Evolutionary conservation across 2,329 filamentous ascomycete genomes (phyloP), one percentile per base, ranked within the genome.

Genomic region (Penicillium hesseltinei): DNA sequence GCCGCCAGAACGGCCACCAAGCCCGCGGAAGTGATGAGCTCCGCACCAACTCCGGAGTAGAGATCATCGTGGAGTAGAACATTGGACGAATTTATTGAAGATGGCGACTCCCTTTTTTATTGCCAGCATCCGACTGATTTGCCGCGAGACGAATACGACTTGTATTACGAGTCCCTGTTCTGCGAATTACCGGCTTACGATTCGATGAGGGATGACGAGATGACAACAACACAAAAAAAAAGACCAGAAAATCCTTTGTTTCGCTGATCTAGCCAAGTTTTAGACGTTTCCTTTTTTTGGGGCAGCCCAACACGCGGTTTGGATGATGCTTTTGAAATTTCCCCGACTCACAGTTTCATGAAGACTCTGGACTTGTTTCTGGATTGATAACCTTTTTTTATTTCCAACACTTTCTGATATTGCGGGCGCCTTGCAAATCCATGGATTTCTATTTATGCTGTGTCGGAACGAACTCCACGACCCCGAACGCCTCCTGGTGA

Each of bases 1-100:
- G 80, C 60, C 78, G 84, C 66, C 83, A 82, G 66, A 87, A 86
- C 67, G 84, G 84, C 67, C 84, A 87, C 70, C 81, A 83, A 66
- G 74, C 80, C 56, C 82, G 84, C 64, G 83, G 82, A 66, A 87
- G 84, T 71, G 85, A 88, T 66, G 85, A 88, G 71, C 75, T 87
- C 58, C 83, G 83, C 55, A 80, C 82, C 63, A 82, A 81, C 66
- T 84, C 82, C 60, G 81, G 81, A 57, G 81, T 85, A 62, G 83
- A 86, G 71, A 85, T 87, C 70, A 84, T 86, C 66, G 84, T 86
- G 66, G 84, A 86, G 77, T 84, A 52, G 19, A 74, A 72, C 44
- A 60, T 48, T 46, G 52, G 59, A 65, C 59, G 56, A 62, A 53
- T 63, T 51, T 65, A 67, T 66, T 66, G 65, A 67, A 67, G 62